phyloP scores from a whole-genome alignment of 208 protist species.

The Leishmania martiniquensis region DNA sequence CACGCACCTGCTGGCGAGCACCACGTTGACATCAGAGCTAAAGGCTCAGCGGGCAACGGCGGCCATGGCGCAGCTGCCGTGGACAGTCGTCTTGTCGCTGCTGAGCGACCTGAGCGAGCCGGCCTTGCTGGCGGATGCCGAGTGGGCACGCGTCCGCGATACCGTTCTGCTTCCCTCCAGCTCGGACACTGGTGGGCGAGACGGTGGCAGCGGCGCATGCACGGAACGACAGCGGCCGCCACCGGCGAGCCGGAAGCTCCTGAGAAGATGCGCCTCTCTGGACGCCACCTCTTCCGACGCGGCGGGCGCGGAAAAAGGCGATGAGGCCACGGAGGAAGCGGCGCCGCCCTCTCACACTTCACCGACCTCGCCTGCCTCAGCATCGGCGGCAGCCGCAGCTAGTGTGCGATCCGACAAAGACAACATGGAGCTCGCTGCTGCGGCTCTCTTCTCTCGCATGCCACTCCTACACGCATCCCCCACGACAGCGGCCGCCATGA shows the following conservation, averaged over 20 bases:
- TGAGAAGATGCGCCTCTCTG: not conserved
- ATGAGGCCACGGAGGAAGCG: not conserved
- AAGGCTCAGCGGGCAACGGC: conserved; percentile 53
- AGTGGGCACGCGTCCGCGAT: conserved; percentile 33
- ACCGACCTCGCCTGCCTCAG: not conserved
- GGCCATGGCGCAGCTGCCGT: conserved; percentile 53
- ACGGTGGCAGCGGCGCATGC: not conserved
- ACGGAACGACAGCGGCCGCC: not conserved
- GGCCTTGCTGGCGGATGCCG: conserved; percentile 34
- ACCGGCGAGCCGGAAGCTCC: not conserved
- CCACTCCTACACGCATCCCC: conserved; percentile 43
- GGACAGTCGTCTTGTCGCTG: conserved; percentile 48
- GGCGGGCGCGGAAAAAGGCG: not conserved
- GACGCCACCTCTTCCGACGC: not conserved
- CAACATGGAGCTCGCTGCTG: not conserved
- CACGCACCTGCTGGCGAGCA: conserved; percentile 78
- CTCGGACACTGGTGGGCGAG: not conserved
- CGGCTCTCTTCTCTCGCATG: conserved; percentile 34
- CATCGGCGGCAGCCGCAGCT: not conserved
- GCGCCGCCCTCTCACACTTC: not conserved
- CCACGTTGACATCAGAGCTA: conserved; percentile 45
- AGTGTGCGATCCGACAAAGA: not conserved
- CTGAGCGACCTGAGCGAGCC: conserved; percentile 59
- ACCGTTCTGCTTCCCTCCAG: conserved; percentile 6
- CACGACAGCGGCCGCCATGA: conserved; percentile 49